Evolutionary conservation across 257 asterid species (phyloP).

Genomic region (Nicotiana tabacum): DNA sequence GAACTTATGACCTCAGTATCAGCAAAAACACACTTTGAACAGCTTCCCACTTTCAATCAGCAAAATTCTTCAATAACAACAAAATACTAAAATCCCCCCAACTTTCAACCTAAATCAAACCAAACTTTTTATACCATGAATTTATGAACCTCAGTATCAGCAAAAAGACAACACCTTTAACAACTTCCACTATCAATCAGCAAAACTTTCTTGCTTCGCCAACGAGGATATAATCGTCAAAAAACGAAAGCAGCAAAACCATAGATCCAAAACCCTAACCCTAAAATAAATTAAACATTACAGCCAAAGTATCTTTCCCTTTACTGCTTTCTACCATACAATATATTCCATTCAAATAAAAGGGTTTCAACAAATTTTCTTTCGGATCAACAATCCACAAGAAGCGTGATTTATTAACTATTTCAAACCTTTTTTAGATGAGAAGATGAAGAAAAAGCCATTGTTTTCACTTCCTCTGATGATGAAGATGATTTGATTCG

Average conservation of each 20-base stretch:
- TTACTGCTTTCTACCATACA: background rate
- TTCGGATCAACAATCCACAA: conserved; percentile 3
- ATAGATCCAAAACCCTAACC: conserved; percentile 6
- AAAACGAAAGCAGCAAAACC: background rate
- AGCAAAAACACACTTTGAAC: background rate
- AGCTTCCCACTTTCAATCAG: background rate
- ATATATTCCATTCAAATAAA: background rate
- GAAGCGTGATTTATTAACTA: background rate
- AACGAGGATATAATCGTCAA: background rate
- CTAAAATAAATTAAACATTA: background rate
- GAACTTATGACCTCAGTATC: background rate
- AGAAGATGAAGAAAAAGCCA: background rate
- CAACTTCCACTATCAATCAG: background rate
- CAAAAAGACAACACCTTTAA: background rate
- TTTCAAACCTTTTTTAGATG: conserved; percentile 7
- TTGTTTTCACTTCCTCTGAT: background rate
- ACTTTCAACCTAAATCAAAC: background rate
- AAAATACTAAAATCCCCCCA: too few species aligned
- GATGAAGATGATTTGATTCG: background rate
- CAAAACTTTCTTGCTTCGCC: background rate
- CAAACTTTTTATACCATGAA: background rate
- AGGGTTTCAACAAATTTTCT: background rate
- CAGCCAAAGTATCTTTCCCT: background rate
- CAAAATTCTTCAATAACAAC: background rate
- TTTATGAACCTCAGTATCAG: background rate